Evolutionary conservation across 2,329 filamentous ascomycete genomes (phyloP).

Genomic region (Colletotrichum gigasporum): DNA sequence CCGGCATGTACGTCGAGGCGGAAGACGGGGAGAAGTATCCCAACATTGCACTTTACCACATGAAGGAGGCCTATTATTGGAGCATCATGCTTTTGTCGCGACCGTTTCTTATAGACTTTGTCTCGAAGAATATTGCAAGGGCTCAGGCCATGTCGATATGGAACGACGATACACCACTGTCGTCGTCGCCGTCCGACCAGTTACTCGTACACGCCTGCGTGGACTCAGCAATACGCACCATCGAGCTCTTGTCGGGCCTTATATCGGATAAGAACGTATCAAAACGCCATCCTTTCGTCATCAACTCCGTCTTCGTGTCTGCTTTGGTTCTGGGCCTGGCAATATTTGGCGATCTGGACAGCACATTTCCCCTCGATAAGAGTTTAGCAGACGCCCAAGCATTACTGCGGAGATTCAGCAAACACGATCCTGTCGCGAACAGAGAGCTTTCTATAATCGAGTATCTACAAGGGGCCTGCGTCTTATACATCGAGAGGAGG

Average conservation of each 20-base stretch:
- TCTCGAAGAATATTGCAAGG: slow-evolving; percentile 28
- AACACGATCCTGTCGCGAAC: slow-evolving; percentile 35
- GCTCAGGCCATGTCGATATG: not conserved
- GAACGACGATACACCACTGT: not conserved
- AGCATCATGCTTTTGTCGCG: slow-evolving; percentile 48
- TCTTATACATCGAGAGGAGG: slow-evolving; percentile 34
- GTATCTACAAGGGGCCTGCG: slow-evolving; percentile 37
- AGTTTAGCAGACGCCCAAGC: slow-evolving; percentile 35
- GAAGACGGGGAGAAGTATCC: slow-evolving; percentile 33
- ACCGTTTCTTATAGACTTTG: slow-evolving; percentile 45
- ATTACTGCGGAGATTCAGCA: slow-evolving; percentile 37
- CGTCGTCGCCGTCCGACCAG: slow-evolving; percentile 30
- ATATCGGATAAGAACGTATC: slow-evolving; percentile 44
- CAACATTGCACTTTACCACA: slow-evolving; percentile 41
- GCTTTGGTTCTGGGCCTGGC: slow-evolving; percentile 54
- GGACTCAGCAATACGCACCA: slow-evolving; percentile 44
- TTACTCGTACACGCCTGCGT: slow-evolving; percentile 44
- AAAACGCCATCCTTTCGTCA: slow-evolving; percentile 52
- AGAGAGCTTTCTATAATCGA: slow-evolving; percentile 36
- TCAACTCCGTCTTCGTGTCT: slow-evolving; percentile 56
- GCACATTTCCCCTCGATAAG: slow-evolving; percentile 41
- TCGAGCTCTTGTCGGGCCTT: slow-evolving; percentile 50
- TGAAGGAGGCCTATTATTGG: slow-evolving; percentile 50
- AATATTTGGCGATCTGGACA: slow-evolving; percentile 54
- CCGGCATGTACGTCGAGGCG: slow-evolving; percentile 24